Percentiles rank a stretch among this genome's conserved stretches.
These are phyloP conservation scores for Nannizzia gypsea DNA, from an alignment of 2,329 filamentous ascomycete species.

Conservation along the genomic window DNA sequence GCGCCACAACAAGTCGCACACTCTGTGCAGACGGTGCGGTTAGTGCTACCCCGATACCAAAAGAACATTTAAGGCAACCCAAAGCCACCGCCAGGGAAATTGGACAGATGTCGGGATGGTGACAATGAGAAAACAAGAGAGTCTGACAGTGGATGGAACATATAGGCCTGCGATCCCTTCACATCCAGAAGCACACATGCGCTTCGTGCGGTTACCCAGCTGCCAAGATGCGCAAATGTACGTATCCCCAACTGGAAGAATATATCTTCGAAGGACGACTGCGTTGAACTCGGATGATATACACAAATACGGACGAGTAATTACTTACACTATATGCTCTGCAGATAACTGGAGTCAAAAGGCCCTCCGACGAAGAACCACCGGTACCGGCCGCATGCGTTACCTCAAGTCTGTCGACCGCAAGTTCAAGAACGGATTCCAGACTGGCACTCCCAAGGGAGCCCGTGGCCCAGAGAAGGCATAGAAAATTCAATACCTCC, in stretches of 20 bases:
- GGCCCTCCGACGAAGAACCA: conserved; percentile 99
- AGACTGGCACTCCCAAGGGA: conserved; percentile 74
- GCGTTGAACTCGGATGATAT: background rate
- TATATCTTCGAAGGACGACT: background rate
- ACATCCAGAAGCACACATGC: conserved; percentile 99
- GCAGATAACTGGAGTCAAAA: conserved; percentile 99
- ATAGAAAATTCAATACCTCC: conserved; percentile 20
- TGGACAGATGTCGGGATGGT: conserved; percentile 2
- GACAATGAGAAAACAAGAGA: background rate
- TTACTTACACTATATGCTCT: conserved; percentile 10
- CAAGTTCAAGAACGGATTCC: conserved; percentile 97
- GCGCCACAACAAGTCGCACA: conserved; percentile 98
- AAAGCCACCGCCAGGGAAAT: conserved; percentile 11
- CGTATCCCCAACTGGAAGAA: conserved; percentile 27
- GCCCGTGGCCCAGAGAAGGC: conserved; percentile 52
- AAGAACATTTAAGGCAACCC: background rate
- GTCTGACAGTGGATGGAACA: background rate
- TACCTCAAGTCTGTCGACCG: conserved; percentile 87
- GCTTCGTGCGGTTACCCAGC: conserved; percentile 90
- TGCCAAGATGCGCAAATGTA: conserved; percentile 98
- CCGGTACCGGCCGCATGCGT: conserved; percentile 89
- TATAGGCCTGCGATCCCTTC: conserved; percentile 84
- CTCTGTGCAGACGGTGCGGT: conserved; percentile 97
- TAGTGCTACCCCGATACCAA: conserved; percentile 38
- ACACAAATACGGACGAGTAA: background rate